Percentiles rank a stretch among this genome's conserved stretches.
These are phyloP conservation scores for Fusarium albidum DNA, from an alignment of 2,329 filamentous ascomycete species.

Conservation along the genomic window DNA sequence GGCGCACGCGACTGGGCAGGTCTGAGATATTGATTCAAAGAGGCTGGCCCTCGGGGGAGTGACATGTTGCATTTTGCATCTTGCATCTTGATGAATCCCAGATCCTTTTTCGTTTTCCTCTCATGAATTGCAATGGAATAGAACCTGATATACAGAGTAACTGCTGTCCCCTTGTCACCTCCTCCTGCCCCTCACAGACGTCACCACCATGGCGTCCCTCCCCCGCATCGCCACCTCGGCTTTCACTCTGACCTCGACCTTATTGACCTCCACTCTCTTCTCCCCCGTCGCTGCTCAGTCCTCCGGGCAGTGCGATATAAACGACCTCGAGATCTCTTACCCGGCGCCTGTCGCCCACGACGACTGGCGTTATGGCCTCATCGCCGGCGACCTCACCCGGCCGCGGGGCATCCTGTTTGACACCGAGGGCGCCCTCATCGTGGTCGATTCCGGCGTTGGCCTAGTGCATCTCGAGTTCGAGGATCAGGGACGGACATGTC, in stretches of 20 bases:
- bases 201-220: conserved; percentile 20
- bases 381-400: conserved; percentile 50
- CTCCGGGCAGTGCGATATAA: conserved; percentile 15
- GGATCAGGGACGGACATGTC: conserved; percentile 53
- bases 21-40: not conserved
- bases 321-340: conserved; percentile 47
- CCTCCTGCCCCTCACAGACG: conserved; percentile 13
- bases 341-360: conserved; percentile 48
- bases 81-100: not conserved
- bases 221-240: conserved; percentile 21
- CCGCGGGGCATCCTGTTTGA: conserved; percentile 59
- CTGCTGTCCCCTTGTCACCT: not conserved
- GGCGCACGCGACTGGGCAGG: too few species aligned
- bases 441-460: conserved; percentile 54
- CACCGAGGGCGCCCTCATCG: conserved; percentile 52
- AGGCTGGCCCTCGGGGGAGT: not conserved
- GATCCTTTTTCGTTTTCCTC: not conserved
- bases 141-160: too few species aligned
- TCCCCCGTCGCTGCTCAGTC: conserved; percentile 1
- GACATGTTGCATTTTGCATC: not conserved
- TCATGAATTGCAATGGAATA: not conserved
- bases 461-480: conserved; percentile 51
- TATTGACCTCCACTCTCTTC: not conserved
- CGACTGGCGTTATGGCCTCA: conserved; percentile 55
- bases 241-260: conserved; percentile 9